phyloP scores from a whole-genome alignment of 2,329 filamentous ascomycete species.

The Sclerotinia borealis region DNA sequence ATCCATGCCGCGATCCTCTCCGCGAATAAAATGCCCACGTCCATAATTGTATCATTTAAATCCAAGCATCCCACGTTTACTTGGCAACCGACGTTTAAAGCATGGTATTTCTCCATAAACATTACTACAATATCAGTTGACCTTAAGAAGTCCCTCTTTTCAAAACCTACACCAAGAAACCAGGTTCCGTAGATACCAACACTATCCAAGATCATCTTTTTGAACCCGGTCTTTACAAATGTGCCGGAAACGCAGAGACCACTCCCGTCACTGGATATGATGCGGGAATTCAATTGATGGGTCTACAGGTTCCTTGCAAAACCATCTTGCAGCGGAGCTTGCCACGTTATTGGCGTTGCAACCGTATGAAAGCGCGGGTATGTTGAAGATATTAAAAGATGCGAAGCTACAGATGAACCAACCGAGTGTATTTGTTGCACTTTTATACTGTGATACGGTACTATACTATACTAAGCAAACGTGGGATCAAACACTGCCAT shows the following conservation, averaged over 20 bases:
- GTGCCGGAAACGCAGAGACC: not conserved
- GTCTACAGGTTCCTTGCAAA: not conserved
- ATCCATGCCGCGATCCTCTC: not conserved
- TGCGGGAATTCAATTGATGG: not conserved
- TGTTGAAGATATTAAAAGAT: not conserved
- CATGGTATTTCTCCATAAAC: not conserved
- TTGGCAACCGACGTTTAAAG: not conserved
- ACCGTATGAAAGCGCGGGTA: not conserved
- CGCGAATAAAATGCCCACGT: not conserved
- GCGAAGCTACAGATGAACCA: not conserved
- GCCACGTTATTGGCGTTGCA: not conserved
- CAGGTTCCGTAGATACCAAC: not conserved
- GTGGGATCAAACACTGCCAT: not conserved
- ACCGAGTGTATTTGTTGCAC: not conserved
- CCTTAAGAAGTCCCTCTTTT: not conserved
- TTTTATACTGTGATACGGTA: too few relatives aligned
- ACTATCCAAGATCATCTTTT: not conserved
- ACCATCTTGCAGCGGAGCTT: not conserved
- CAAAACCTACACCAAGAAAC: not conserved
- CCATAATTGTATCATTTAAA: not conserved
- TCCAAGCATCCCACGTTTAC: not conserved
- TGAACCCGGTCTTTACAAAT: not conserved
- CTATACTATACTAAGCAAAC: not conserved
- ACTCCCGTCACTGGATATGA: not conserved
- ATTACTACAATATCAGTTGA: not conserved